Conservation (phyloP, 129 eudicot genomes). For the Chrysanthemum makinoi region DNA sequence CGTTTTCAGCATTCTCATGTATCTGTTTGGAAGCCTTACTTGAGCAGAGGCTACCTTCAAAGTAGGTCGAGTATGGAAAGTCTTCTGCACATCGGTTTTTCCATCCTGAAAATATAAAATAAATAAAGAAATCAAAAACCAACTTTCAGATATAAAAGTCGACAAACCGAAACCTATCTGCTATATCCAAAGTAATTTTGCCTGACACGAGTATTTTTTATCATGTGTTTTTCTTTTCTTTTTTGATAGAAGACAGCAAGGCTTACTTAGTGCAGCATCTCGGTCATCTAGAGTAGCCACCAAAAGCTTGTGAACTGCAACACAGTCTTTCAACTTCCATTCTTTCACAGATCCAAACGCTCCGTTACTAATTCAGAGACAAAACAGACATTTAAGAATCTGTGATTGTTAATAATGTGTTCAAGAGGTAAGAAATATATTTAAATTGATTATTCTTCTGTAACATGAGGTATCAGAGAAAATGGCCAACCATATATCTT, state of each 20-base stretch:
- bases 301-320: conserved; percentile 75
- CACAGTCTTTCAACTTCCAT: conserved; percentile 75
- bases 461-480: too few relatives aligned
- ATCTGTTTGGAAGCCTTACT: conserved; percentile 30
- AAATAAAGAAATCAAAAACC: not conserved
- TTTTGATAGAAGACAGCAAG: not conserved
- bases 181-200: too few relatives aligned
- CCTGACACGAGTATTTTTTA: too few relatives aligned
- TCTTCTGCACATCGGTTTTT: conserved; percentile 69
- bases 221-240: too few relatives aligned
- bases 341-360: conserved; percentile 41
- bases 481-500: too few relatives aligned
- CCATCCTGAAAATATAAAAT: conserved; percentile 59
- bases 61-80: conserved; percentile 80
- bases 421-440: not conserved
- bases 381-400: not conserved
- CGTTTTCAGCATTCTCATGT: conserved; percentile 46
- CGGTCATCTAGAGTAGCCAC: conserved; percentile 48
- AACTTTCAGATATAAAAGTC: not conserved
- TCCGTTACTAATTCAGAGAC: conserved; percentile 43
- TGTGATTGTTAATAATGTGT: not conserved
- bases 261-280: conserved; percentile 81
- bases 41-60: conserved; percentile 72
- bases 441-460: too few relatives aligned
- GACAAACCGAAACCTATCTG: too few relatives aligned